Conservation (phyloP, 208 protist genomes). For the Novymonas esmeraldas region DNA sequence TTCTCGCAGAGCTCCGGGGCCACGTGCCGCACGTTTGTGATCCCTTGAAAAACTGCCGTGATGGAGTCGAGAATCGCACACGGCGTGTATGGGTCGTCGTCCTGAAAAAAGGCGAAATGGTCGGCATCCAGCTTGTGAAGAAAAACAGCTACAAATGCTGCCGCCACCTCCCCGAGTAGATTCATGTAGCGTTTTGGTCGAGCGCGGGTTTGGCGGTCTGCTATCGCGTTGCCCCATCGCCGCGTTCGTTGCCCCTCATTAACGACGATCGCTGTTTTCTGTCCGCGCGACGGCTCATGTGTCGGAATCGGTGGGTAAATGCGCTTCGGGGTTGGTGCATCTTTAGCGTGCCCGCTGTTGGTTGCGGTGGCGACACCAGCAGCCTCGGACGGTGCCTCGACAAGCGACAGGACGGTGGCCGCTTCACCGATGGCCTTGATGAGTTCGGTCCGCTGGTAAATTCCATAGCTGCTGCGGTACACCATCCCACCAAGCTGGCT, state of each 20-base stretch:
- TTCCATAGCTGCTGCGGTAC: constrained; percentile 61
- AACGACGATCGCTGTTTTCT: constrained; percentile 39
- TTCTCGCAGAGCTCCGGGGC: constrained; percentile 29
- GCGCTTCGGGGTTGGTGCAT: constrained; percentile 17
- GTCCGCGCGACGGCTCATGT: constrained; percentile 2
- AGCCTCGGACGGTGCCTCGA: constrained; percentile 13
- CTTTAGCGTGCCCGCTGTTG: not conserved
- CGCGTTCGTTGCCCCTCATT: constrained; percentile 62
- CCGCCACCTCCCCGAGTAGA: constrained; percentile 45
- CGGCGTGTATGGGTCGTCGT: constrained; percentile 64
- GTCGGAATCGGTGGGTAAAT: constrained; percentile 77
- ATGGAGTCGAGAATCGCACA: constrained; percentile 45
- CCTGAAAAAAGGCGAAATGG: constrained; percentile 73
- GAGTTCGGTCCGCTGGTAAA: constrained; percentile 71
- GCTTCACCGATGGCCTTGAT: constrained; percentile 66
- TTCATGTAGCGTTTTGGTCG: constrained; percentile 35
- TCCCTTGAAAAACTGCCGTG: constrained; percentile 39
- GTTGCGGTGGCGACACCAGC: not conserved
- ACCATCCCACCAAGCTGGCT: constrained; percentile 55
- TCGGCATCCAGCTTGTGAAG: constrained; percentile 50
- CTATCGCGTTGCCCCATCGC: constrained; percentile 63
- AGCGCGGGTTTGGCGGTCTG: constrained; percentile 20
- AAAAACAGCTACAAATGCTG: constrained; percentile 56
- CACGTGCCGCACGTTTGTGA: constrained; percentile 37
- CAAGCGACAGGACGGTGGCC: constrained; percentile 46